Evolutionary conservation across 352 stramenopile species (phyloP), one percentile per base, ranked within the genome.

Genomic region (Elongisporangium undulatum): DNA sequence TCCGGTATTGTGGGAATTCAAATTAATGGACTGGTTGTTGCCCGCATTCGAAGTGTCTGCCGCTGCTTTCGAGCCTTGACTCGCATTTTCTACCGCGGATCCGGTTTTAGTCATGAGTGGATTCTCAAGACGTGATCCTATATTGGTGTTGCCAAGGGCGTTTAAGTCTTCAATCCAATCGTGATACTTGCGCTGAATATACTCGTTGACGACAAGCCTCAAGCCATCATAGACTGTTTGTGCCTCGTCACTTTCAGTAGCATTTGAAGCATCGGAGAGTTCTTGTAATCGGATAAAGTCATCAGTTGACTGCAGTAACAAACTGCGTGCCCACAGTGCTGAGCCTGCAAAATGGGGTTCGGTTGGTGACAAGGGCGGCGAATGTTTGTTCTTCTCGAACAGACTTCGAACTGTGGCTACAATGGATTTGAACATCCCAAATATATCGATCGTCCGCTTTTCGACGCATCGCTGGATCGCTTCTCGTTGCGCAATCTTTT

Each of bases 371-470:
- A 98, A 68, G 20, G 92, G 76, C 7, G 94, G 95, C 16, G 75
- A 62, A 9, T 82, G 63, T 26, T 96, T 90, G 58, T 95, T 92
- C 63, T 97, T 95, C 56, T 98, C 95, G 70, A 98, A 98, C 41
- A 94, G 55, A 29, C 96, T 95, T 21, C 77, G 75, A 21, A 97
- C 79, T 2, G 84, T 89, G 3, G 79, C 79, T 45, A 94, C 79
- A 22, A 82, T 76, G 16, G 73, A 53, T 56, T 94, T 96, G 68
- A 97, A 96, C 74, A 97, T 92, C 6, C 67, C 71, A 57, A 95
- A 96, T n/a, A 97, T 89, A n/a, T 98, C 94, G 51, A 93, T 85
- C 1, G 85, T 89, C 12, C 93, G 95, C 67, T 98, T 98, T 58
- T 98, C 90, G 3, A 98, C 82, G 58, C 91, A 98, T 13, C 91